Evolutionary conservation across 2,329 filamentous ascomycete species (phyloP).

Genomic region (Elsinoe australis): DNA sequence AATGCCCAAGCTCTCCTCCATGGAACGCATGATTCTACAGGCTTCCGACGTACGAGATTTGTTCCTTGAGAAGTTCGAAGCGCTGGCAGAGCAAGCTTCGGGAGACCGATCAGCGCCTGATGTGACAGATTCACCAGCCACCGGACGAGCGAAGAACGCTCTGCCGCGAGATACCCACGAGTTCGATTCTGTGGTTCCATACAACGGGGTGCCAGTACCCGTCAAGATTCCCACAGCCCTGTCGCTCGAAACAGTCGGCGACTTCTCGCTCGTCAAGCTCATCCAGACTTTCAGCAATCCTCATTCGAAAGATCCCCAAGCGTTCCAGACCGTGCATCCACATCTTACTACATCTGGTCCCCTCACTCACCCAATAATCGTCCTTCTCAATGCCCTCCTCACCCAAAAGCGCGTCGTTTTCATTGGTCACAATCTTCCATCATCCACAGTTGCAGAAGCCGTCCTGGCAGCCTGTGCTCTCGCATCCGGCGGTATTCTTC

Average conservation of each 20-base stretch:
- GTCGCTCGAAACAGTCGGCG: slow-evolving; percentile 90
- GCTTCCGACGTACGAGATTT: slow-evolving; percentile 90
- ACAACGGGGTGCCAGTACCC: slow-evolving; percentile 92
- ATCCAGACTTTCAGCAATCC: slow-evolving; percentile 87
- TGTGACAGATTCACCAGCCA: slow-evolving; percentile 14
- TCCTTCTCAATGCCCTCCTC: slow-evolving; percentile 86
- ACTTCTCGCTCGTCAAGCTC: slow-evolving; percentile 94
- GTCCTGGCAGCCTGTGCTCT: slow-evolving; percentile 93
- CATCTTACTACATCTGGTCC: slow-evolving; percentile 89
- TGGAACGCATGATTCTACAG: slow-evolving; percentile 81
- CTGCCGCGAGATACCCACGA: slow-evolving; percentile 93
- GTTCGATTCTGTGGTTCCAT: slow-evolving; percentile 90
- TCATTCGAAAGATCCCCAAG: slow-evolving; percentile 73
- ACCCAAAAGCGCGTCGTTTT: slow-evolving; percentile 97
- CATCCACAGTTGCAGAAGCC: slow-evolving; percentile 93
- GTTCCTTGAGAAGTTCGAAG: slow-evolving; percentile 95
- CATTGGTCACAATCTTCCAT: slow-evolving; percentile 87
- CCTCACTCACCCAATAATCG: slow-evolving; percentile 86
- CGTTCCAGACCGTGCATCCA: slow-evolving; percentile 70
- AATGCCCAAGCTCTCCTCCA: slow-evolving; percentile 73
- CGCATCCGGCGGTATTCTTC: slow-evolving; percentile 81
- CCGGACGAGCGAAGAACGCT: slow-evolving; percentile 48
- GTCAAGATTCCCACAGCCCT: slow-evolving; percentile 93
- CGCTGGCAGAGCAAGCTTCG: slow-evolving; percentile 75
- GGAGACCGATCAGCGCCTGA: slow-evolving; percentile 44